Evolutionary conservation across 192 early-diverging fungal genomes (phyloP).

Genomic region (Gaertneriomyces semiglobifer): DNA sequence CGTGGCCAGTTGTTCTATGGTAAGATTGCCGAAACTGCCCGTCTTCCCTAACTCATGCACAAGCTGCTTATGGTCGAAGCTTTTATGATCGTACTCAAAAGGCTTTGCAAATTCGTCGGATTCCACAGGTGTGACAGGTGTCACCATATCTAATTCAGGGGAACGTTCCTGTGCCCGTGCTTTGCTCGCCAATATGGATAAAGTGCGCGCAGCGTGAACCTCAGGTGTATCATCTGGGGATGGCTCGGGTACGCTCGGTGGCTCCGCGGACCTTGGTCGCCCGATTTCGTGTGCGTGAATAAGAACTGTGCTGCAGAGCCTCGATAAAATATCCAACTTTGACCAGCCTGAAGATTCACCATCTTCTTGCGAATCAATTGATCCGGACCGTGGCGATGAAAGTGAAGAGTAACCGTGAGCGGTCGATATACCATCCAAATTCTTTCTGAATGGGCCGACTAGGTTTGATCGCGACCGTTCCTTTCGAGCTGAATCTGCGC

Average conservation of each 20-base stretch:
- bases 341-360: conserved; percentile 15
- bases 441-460: too few relatives aligned
- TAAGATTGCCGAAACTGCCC: conserved; percentile 7
- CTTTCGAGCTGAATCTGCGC: conserved; percentile 74
- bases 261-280: neutral
- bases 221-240: neutral
- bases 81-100: conserved; percentile 29
- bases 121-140: conserved; percentile 6
- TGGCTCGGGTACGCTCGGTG: too few relatives aligned
- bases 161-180: conserved; percentile 14
- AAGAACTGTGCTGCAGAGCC: conserved; percentile 30
- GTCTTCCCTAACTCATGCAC: conserved; percentile 8
- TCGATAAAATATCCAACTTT: conserved; percentile 32
- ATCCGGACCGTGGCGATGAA: too few relatives aligned
- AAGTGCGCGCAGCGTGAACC: conserved; percentile 13
- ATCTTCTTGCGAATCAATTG: neutral
- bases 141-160: conserved; percentile 3
- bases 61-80: conserved; percentile 23
- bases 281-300: conserved; percentile 14
- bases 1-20: conserved; percentile 7
- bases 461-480: conserved; percentile 31
- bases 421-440: too few relatives aligned
- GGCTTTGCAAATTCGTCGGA: neutral
- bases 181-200: conserved; percentile 20
- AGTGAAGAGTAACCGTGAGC: too few relatives aligned